These are phyloP conservation scores for Eremothecium cymbalariae DNA, from an alignment of 1,139 yeast genomes.

Conservation along the genomic window DNA sequence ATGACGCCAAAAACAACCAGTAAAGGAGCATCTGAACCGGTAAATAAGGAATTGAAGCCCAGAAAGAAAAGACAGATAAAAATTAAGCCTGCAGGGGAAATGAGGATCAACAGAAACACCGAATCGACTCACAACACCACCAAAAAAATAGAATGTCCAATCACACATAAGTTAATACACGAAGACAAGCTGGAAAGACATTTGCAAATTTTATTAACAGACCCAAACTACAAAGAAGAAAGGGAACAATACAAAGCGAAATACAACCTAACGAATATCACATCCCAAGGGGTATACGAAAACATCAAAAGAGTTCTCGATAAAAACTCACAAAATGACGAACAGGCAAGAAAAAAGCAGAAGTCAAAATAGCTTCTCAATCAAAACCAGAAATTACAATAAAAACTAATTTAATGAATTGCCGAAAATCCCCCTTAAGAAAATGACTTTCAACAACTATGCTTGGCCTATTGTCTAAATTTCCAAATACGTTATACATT, in stretches of 20 bases:
- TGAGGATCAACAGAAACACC: slow-evolving; percentile 39
- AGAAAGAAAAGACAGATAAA: slow-evolving; percentile 42
- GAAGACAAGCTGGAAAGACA: slow-evolving; percentile 70
- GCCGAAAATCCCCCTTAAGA: too few species aligned
- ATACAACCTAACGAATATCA: slow-evolving; percentile 54
- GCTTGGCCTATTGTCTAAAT: too few species aligned
- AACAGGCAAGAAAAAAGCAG: too few species aligned
- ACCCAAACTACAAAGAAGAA: slow-evolving; percentile 71
- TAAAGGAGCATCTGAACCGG: background rate
- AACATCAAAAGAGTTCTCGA: slow-evolving; percentile 53
- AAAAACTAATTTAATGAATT: too few species aligned
- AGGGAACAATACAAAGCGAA: slow-evolving; percentile 58
- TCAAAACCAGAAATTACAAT: too few species aligned
- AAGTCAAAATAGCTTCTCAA: too few species aligned
- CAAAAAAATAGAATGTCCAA: slow-evolving; percentile 58
- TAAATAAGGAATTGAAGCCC: slow-evolving; percentile 7
- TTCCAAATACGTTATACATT: too few species aligned
- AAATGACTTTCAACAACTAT: too few species aligned
- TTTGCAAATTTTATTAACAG: slow-evolving; percentile 60
- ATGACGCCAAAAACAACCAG: slow-evolving; percentile 1
- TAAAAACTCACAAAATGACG: too few species aligned
- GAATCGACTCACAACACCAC: slow-evolving; percentile 9
- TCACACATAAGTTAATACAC: slow-evolving; percentile 62
- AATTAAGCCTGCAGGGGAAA: slow-evolving; percentile 60
- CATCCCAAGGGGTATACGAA: slow-evolving; percentile 61